phyloP scores from a whole-genome alignment of 1,284 basidiomycete genomes.

The Cryptococcus wingfieldii region DNA sequence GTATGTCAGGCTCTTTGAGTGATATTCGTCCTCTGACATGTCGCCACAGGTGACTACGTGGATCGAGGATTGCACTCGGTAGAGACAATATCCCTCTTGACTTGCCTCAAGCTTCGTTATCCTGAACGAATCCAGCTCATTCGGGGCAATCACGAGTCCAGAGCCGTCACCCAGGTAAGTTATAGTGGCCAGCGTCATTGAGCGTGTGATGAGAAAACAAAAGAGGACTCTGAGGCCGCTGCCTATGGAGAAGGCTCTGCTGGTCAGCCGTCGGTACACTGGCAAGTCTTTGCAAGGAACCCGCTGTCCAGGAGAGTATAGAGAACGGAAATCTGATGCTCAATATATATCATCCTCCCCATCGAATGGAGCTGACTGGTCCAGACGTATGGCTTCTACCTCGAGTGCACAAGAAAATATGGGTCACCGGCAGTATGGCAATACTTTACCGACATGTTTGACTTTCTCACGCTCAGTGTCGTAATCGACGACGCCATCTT shows the following conservation, averaged over 20 bases:
- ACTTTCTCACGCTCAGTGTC: conserved; percentile 93
- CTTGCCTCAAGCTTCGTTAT: conserved; percentile 94
- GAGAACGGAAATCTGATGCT: conserved; percentile 49
- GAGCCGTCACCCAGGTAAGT: conserved; percentile 92
- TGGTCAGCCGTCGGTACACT: conserved; percentile 27
- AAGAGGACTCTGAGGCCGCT: conserved; percentile 43
- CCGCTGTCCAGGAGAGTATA: conserved; percentile 15
- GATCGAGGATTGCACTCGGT: conserved; percentile 97
- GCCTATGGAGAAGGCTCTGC: conserved; percentile 23
- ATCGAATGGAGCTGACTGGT: not conserved
- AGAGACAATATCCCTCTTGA: conserved; percentile 94
- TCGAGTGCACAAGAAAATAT: conserved; percentile 97
- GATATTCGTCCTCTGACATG: not conserved
- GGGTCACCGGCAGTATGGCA: conserved; percentile 96
- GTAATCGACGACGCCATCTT: conserved; percentile 99
- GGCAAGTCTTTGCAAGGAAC: conserved; percentile 19
- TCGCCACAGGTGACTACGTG: conserved; percentile 84
- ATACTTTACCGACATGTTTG: conserved; percentile 99
- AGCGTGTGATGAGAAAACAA: conserved; percentile 35
- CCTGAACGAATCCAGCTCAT: conserved; percentile 96
- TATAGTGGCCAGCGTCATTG: not conserved
- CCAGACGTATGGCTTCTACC: conserved; percentile 98
- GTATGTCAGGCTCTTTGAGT: conserved; percentile 51
- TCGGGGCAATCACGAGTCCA: conserved; percentile 94
- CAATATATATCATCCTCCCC: too few relatives aligned